Percentiles rank a stretch among this genome's conserved stretches.
These are phyloP conservation scores for Penicillium nordicum DNA, from an alignment of 2,329 filamentous ascomycete genomes.

Conservation along the genomic window DNA sequence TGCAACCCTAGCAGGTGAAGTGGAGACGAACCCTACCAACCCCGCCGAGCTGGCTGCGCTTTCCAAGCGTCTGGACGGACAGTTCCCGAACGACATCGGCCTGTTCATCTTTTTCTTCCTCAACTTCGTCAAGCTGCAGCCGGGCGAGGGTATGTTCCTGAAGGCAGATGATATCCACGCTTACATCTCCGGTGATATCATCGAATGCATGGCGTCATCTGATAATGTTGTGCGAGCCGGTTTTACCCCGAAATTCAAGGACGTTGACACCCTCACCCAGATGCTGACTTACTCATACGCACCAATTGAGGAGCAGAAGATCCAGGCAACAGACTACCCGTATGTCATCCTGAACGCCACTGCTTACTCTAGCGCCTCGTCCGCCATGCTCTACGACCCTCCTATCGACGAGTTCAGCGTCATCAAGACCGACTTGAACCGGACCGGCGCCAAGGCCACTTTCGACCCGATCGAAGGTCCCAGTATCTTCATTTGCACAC, in stretches of 20 bases:
- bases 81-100: slow-evolving; percentile 88
- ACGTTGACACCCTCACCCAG: slow-evolving; percentile 79
- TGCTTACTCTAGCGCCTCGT: slow-evolving; percentile 74
- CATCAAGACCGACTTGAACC: slow-evolving; percentile 71
- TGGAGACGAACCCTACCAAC: slow-evolving; percentile 36
- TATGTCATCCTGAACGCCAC: slow-evolving; percentile 77
- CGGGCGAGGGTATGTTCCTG: slow-evolving; percentile 93
- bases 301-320: slow-evolving; percentile 92
- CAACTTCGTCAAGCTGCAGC: slow-evolving; percentile 83
- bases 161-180: slow-evolving; percentile 97
- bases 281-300: slow-evolving; percentile 97
- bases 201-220: slow-evolving; percentile 98
- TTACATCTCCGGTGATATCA: slow-evolving; percentile 74
- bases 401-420: slow-evolving; percentile 97
- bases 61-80: slow-evolving; percentile 69
- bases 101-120: slow-evolving; percentile 96
- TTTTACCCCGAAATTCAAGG: slow-evolving; percentile 98
- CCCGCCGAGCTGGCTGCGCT: slow-evolving; percentile 69
- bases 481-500: slow-evolving; percentile 88
- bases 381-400: slow-evolving; percentile 78
- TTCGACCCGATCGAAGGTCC: slow-evolving; percentile 86
- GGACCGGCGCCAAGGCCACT: slow-evolving; percentile 71
- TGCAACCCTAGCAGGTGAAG: slow-evolving; percentile 51
- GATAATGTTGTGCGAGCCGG: slow-evolving; percentile 97
- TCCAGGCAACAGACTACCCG: slow-evolving; percentile 78